Evolutionary conservation across 139 green algal species (phyloP).

Genomic region (Chlamydomonas eustigma): DNA sequence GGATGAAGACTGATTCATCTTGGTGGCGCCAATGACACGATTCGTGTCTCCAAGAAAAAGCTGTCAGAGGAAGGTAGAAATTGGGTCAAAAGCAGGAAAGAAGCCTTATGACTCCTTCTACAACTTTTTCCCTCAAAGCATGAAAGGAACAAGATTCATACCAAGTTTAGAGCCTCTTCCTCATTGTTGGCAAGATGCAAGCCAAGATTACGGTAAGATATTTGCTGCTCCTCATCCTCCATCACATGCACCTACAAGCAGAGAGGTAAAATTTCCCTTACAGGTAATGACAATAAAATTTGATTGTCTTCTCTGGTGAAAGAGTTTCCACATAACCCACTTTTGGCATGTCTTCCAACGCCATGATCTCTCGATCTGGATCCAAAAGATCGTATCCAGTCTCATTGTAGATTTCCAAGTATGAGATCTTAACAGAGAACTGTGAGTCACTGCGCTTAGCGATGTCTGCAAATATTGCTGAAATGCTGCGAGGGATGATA

Average conservation of each 20-base stretch:
- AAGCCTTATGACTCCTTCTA: too few species aligned
- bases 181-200: conserved; percentile 58
- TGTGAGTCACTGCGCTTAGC: conserved; percentile 46
- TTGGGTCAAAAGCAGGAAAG: not conserved
- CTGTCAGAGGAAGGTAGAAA: conserved; percentile 27
- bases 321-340: too few species aligned
- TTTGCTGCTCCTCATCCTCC: conserved; percentile 52
- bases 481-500: conserved; percentile 79
- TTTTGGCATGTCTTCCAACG: conserved; percentile 66
- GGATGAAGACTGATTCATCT: conserved; percentile 80
- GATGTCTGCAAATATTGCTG: conserved; percentile 60
- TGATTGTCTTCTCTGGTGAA: too few species aligned
- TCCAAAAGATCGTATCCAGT: conserved; percentile 83
- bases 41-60: conserved; percentile 88
- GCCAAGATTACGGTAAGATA: conserved; percentile 65
- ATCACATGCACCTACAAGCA: conserved; percentile 48
- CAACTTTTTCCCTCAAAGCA: too few species aligned
- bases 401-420: conserved; percentile 74
- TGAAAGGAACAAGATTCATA: too few species aligned
- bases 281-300: too few species aligned
- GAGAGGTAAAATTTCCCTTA: not conserved
- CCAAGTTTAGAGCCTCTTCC: conserved; percentile 89
- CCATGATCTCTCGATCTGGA: conserved; percentile 59
- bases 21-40: conserved; percentile 81
- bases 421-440: conserved; percentile 64